Evolutionary conservation across 371 early-diverging fungal species (phyloP).

Genomic region (Mucor circinelloides): DNA sequence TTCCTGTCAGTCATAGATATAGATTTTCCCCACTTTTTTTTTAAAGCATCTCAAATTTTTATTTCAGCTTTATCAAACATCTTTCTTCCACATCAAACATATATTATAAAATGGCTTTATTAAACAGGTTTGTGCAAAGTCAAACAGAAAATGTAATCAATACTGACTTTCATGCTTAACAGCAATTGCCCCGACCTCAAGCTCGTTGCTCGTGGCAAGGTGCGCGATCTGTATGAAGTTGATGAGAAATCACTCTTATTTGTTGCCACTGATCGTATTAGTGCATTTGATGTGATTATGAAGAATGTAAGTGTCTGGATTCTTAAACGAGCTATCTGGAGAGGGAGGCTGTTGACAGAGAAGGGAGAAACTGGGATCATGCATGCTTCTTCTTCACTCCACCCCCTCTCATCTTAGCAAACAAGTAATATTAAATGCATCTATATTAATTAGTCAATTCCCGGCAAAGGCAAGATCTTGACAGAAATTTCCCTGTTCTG

Average conservation of each 20-base stretch:
- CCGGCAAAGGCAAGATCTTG: constrained; percentile 95
- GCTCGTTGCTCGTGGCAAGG: constrained; percentile 95
- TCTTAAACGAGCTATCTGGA: background rate
- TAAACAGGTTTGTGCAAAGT: constrained; percentile 17
- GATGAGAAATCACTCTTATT: constrained; percentile 87
- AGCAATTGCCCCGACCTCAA: constrained; percentile 90
- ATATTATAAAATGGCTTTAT: constrained; percentile 17
- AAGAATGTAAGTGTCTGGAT: constrained; percentile 72
- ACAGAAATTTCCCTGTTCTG: constrained; percentile 94
- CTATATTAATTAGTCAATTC: constrained; percentile 70
- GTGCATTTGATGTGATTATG: constrained; percentile 98
- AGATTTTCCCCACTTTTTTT: constrained; percentile 2
- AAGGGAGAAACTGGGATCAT: background rate
- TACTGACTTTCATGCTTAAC: constrained; percentile 3
- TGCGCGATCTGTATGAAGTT: constrained; percentile 94
- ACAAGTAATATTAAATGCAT: background rate
- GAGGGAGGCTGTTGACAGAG: background rate
- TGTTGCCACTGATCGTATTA: constrained; percentile 96
- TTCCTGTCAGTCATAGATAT: constrained; percentile 6
- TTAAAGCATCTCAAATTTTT: background rate
- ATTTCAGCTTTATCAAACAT: background rate
- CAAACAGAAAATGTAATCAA: background rate
- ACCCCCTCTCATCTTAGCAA: background rate
- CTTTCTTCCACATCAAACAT: background rate
- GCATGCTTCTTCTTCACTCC: background rate